A percentile compares a stretch with the other conserved stretches of the same genome.
Evolutionary conservation across 768 basidiomycete species (phyloP).

Genomic region (Termitomyces sp.): DNA sequence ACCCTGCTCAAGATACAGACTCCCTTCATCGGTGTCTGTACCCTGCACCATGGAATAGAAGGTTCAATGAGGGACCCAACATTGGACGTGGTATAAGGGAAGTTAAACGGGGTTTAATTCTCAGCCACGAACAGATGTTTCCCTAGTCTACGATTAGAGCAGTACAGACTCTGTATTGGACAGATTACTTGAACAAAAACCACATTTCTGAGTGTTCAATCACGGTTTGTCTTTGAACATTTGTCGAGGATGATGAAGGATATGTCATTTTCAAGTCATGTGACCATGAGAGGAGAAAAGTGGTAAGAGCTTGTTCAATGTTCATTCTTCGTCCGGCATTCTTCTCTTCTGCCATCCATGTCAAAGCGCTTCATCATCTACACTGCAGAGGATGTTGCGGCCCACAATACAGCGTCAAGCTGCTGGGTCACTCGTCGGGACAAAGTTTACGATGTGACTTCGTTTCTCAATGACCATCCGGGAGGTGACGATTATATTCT

Average conservation of each 20-base stretch:
- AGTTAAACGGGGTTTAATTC: too few relatives aligned
- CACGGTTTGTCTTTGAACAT: too few relatives aligned
- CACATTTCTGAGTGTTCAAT: too few relatives aligned
- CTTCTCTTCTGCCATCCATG: slow-evolving; percentile 32
- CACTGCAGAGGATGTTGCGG: slow-evolving; percentile 66
- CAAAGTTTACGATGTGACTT: slow-evolving; percentile 87
- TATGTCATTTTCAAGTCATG: background rate
- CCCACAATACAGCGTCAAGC: slow-evolving; percentile 51
- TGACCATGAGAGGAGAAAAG: slow-evolving; percentile 15
- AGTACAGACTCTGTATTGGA: too few relatives aligned
- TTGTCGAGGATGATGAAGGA: too few relatives aligned
- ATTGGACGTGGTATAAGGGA: background rate
- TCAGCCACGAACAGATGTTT: too few relatives aligned
- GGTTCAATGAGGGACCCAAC: background rate
- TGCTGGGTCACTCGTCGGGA: slow-evolving; percentile 82
- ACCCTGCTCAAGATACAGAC: background rate
- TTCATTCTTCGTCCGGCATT: background rate
- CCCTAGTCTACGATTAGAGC: too few relatives aligned
- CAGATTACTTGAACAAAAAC: too few relatives aligned
- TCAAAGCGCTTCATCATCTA: slow-evolving; percentile 69
- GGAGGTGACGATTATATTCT: slow-evolving; percentile 92
- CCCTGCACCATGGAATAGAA: background rate
- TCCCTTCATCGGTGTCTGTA: too few relatives aligned
- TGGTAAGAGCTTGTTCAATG: background rate
- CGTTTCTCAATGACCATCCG: slow-evolving; percentile 83